phyloP scores from a whole-genome alignment of 2,329 filamentous ascomycete genomes.

The Tolypocladium capitatum region DNA sequence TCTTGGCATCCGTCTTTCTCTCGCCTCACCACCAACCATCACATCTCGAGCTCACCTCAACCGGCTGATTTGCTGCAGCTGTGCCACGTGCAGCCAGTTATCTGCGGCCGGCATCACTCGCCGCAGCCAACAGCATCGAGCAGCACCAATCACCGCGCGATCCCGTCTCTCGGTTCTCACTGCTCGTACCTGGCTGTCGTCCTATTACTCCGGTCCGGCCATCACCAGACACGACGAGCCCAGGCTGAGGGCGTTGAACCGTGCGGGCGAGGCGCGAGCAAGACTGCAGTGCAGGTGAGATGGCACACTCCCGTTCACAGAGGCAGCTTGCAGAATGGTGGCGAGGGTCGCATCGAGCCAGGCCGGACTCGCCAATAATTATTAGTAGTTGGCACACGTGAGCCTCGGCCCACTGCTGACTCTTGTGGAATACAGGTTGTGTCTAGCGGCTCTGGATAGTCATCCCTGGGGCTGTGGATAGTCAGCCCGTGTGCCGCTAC shows the following conservation, averaged over 20 bases:
- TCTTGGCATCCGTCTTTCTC: not conserved
- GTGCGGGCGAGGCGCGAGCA: not conserved
- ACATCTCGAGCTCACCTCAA: not conserved
- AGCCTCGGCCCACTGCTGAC: not conserved
- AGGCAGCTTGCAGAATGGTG: slow-evolving; percentile 1
- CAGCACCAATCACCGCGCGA: slow-evolving; percentile 1
- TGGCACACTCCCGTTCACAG: not conserved
- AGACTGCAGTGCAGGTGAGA: not conserved
- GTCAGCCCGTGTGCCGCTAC: not conserved
- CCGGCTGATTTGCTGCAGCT: slow-evolving; percentile 1
- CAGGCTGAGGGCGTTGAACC: not conserved
- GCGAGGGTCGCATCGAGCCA: not conserved
- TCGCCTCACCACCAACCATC: not conserved
- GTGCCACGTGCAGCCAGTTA: not conserved
- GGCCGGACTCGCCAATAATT: not conserved
- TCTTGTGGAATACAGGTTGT: not conserved
- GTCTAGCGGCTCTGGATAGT: not conserved
- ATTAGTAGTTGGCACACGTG: not conserved
- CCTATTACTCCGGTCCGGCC: not conserved
- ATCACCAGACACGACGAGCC: not conserved
- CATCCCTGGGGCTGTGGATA: too few species aligned
- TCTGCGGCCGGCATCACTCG: not conserved
- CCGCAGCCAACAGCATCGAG: not conserved
- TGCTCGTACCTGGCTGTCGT: too few species aligned
- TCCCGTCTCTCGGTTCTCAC: not conserved